Evolutionary conservation across 257 asterid species (phyloP).

Genomic region (Craterostigma plantagineum): DNA sequence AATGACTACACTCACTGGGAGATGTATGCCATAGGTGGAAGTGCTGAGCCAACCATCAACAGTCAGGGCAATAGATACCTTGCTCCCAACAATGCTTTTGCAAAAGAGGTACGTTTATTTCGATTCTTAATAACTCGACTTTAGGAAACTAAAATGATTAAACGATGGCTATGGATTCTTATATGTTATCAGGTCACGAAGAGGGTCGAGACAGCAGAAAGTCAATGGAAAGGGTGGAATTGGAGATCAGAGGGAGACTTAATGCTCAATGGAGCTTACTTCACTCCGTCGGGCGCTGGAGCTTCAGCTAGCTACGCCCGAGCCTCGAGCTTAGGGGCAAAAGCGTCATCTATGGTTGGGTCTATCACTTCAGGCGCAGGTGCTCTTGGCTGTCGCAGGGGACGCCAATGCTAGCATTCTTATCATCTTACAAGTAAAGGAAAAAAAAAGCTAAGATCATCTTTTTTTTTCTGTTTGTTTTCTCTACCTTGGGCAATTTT

Average conservation of each 20-base stretch:
- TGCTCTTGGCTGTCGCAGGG: slow-evolving; percentile 49
- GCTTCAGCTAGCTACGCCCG: slow-evolving; percentile 74
- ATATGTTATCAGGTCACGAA: slow-evolving; percentile 67
- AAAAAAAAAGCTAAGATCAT: no score
- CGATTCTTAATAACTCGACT: background rate
- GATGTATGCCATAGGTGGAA: slow-evolving; percentile 94
- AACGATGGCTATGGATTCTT: no score
- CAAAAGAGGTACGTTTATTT: slow-evolving; percentile 52
- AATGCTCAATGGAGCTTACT: slow-evolving; percentile 78
- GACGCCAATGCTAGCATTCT: slow-evolving; percentile 51
- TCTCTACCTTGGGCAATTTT: no score
- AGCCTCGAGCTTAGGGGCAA: slow-evolving; percentile 83
- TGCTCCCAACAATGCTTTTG: slow-evolving; percentile 50
- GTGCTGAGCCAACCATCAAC: slow-evolving; percentile 79
- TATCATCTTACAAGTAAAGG: no score
- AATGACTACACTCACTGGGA: slow-evolving; percentile 96
- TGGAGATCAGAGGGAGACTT: slow-evolving; percentile 22
- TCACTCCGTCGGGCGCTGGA: slow-evolving; percentile 77
- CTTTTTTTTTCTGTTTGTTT: no score
- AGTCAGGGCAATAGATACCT: slow-evolving; percentile 87
- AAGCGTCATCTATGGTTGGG: slow-evolving; percentile 54
- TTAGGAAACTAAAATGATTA: no score
- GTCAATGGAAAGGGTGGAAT: slow-evolving; percentile 49
- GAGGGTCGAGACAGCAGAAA: slow-evolving; percentile 45
- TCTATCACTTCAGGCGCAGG: slow-evolving; percentile 11